phyloP scores from a whole-genome alignment of 768 basidiomycete genomes.

The Lentinula boryana region DNA sequence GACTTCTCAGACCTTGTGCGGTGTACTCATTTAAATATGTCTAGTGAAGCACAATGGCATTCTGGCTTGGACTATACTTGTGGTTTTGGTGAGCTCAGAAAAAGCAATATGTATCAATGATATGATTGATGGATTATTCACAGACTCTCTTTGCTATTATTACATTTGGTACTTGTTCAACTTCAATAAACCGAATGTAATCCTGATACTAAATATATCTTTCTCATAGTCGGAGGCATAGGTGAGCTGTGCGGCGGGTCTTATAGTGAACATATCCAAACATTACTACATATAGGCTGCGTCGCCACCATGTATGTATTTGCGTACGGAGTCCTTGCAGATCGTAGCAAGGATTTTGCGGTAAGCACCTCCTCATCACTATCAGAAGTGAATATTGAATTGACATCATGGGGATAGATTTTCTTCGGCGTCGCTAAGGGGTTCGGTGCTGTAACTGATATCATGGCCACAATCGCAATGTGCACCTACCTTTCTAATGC shows the following conservation, averaged over 20 bases:
- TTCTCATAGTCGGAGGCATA: slow-evolving; percentile 19
- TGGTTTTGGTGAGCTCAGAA: not conserved
- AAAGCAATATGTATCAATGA: not conserved
- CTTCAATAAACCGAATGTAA: not conserved
- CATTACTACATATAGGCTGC: slow-evolving; percentile 19
- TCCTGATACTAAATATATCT: too few relatives aligned
- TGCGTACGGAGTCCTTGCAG: slow-evolving; percentile 22
- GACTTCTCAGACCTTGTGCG: not conserved
- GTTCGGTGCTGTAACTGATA: slow-evolving; percentile 35
- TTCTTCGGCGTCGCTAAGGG: slow-evolving; percentile 40
- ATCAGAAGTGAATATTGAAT: not conserved
- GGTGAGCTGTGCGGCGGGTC: slow-evolving; percentile 13
- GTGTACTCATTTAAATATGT: not conserved
- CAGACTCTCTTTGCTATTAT: slow-evolving; percentile 20
- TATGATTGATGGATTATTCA: not conserved
- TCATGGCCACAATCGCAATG: slow-evolving; percentile 39
- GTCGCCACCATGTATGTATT: slow-evolving; percentile 28
- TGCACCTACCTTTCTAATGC: slow-evolving; percentile 30
- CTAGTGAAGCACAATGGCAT: slow-evolving; percentile 21
- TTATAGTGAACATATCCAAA: not conserved
- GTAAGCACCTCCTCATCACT: slow-evolving; percentile 13
- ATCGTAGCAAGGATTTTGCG: slow-evolving; percentile 22
- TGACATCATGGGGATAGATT: slow-evolving; percentile 18
- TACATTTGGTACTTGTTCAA: slow-evolving; percentile 21
- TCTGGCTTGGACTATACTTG: not conserved